phyloP scores from a whole-genome alignment of 2,329 filamentous ascomycete genomes.

The Verticillium longisporum region DNA sequence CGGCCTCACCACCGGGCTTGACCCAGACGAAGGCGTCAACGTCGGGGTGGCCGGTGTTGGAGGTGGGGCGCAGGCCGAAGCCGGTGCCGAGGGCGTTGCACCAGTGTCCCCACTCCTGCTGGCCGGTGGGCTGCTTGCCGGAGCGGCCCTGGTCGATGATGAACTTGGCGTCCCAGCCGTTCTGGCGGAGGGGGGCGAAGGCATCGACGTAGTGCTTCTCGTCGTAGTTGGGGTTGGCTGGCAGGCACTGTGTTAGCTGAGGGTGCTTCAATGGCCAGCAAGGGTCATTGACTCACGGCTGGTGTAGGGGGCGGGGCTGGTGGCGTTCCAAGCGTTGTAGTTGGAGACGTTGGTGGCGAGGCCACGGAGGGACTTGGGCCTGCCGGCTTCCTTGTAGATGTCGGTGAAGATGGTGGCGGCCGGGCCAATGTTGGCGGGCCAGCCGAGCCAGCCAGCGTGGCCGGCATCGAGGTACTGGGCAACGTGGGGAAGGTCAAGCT shows the following conservation, averaged over 20 bases:
- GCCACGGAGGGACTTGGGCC: slow-evolving; percentile 42
- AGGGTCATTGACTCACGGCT: slow-evolving; percentile 14
- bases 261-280: no score
- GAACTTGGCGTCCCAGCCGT: slow-evolving; percentile 39
- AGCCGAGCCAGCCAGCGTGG: slow-evolving; percentile 53
- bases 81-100: slow-evolving; percentile 59
- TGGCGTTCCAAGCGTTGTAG: slow-evolving; percentile 43
- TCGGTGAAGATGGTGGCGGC: slow-evolving; percentile 39
- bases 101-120: slow-evolving; percentile 58
- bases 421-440: slow-evolving; percentile 44
- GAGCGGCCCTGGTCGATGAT: slow-evolving; percentile 45
- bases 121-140: slow-evolving; percentile 55
- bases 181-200: slow-evolving; percentile 51
- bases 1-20: slow-evolving; percentile 58
- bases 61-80: slow-evolving; percentile 56
- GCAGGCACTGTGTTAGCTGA: slow-evolving; percentile 15
- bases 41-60: slow-evolving; percentile 51
- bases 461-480: slow-evolving; percentile 50
- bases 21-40: slow-evolving; percentile 65
- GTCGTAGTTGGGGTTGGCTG: slow-evolving; percentile 42
- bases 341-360: slow-evolving; percentile 49
- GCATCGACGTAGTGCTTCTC: slow-evolving; percentile 52
- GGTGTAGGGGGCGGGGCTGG: slow-evolving; percentile 37
- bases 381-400: slow-evolving; percentile 43
- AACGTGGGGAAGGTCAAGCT: slow-evolving; percentile 48